A percentile compares a stretch with the other conserved stretches of the same genome.
Conservation (phyloP, 2,329 filamentous ascomycete species). For the Trichoderma breve region DNA sequence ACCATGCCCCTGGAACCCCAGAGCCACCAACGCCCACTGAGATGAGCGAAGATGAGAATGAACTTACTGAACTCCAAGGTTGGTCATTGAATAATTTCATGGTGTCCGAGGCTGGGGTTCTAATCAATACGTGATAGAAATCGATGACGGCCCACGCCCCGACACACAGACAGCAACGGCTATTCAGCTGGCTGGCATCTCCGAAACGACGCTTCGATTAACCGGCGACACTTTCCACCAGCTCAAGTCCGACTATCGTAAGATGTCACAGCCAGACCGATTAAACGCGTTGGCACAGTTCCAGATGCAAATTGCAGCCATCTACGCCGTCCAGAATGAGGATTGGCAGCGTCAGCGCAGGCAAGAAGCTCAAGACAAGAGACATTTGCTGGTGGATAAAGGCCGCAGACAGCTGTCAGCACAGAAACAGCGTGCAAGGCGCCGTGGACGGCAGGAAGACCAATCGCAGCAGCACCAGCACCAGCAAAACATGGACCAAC, state of each 20-base stretch:
- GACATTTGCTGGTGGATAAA: constrained; percentile 40
- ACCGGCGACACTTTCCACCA: constrained; percentile 45
- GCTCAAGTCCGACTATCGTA: constrained; percentile 44
- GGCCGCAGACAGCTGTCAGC: constrained; percentile 28
- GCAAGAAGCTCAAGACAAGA: constrained; percentile 38
- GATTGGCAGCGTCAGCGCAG: constrained; percentile 42
- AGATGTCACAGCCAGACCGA: constrained; percentile 42
- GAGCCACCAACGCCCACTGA: constrained; percentile 40
- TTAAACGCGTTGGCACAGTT: constrained; percentile 40
- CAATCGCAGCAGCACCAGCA: constrained; percentile 28
- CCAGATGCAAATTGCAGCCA: constrained; percentile 43
- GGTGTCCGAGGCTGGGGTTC: not conserved
- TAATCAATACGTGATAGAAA: not conserved
- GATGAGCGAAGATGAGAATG: constrained; percentile 35
- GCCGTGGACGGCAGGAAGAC: constrained; percentile 29
- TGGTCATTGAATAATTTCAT: not conserved
- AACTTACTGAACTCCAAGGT: constrained; percentile 26
- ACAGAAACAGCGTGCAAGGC: constrained; percentile 28
- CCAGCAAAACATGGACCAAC: constrained; percentile 25
- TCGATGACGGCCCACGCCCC: constrained; percentile 32
- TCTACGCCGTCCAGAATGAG: constrained; percentile 46
- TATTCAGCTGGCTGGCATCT: constrained; percentile 41
- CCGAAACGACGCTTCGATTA: constrained; percentile 38
- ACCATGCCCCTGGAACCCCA: constrained; percentile 45
- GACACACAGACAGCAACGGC: constrained; percentile 40